A percentile compares a stretch with the other conserved stretches of the same genome.
These are phyloP conservation scores for Paramyrothecium roridum DNA, from an alignment of 2,329 filamentous ascomycete genomes.

Conservation along the genomic window DNA sequence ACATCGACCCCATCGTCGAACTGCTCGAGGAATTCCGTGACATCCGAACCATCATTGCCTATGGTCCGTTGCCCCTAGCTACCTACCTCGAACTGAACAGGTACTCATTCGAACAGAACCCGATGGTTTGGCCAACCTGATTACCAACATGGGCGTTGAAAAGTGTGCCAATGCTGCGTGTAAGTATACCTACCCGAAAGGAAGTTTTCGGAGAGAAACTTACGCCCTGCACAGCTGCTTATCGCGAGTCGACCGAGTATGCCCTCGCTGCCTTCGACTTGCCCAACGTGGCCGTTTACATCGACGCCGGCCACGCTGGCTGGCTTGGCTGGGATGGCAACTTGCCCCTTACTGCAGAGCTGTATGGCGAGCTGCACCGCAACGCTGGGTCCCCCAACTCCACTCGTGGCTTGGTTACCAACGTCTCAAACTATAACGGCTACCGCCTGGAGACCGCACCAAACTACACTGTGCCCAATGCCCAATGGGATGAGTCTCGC, in stretches of 20 bases:
- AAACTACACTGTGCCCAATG: not conserved
- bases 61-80: conserved; percentile 30
- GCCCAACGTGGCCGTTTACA: conserved; percentile 55
- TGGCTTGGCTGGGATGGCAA: conserved; percentile 59
- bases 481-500: conserved; percentile 37
- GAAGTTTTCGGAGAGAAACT: not conserved
- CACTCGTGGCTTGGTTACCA: conserved; percentile 53
- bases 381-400: conserved; percentile 45
- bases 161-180: conserved; percentile 45
- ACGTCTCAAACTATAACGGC: conserved; percentile 56
- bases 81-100: not conserved
- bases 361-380: conserved; percentile 46
- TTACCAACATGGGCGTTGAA: conserved; percentile 49
- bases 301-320: conserved; percentile 56
- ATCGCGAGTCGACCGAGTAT: conserved; percentile 47
- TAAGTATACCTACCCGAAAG: not conserved
- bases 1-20: conserved; percentile 41
- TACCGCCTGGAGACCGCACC: conserved; percentile 17
- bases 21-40: conserved; percentile 40
- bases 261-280: conserved; percentile 50
- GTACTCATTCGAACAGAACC: conserved; percentile 27
- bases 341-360: conserved; percentile 41
- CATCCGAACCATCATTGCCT: conserved; percentile 38
- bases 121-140: conserved; percentile 45
- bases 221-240: conserved; percentile 25